A percentile compares a stretch with the other conserved stretches of the same genome.
Conservation (phyloP, 192 early-diverging fungal species). For the Spizellomyces punctatus region DNA sequence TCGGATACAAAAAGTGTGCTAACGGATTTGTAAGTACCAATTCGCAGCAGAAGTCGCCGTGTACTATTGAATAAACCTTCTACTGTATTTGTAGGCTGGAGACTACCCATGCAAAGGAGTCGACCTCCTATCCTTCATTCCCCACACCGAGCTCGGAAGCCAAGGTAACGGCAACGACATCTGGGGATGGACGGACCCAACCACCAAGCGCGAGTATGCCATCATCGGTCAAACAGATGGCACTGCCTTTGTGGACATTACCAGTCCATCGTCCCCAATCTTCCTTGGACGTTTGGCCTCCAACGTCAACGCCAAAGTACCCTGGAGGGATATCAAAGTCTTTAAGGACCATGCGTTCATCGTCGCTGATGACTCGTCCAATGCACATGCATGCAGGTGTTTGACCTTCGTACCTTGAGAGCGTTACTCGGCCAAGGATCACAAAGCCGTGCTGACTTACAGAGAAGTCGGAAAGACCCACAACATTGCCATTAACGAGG, state of each 20-base stretch:
- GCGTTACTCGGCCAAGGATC: background rate
- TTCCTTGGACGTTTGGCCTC: background rate
- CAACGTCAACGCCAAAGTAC: background rate
- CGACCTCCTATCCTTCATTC: constrained; percentile 11
- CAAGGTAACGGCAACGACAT: constrained; percentile 7
- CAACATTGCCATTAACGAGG: constrained; percentile 11
- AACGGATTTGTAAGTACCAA: background rate
- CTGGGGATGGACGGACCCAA: constrained; percentile 2
- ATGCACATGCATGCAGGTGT: constrained; percentile 3
- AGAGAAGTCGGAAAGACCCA: background rate
- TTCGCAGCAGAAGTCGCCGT: no score
- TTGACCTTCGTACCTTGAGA: background rate
- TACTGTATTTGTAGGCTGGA: background rate
- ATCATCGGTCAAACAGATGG: constrained; percentile 7
- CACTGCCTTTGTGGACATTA: constrained; percentile 8
- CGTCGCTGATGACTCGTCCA: background rate
- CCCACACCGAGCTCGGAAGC: constrained; percentile 2
- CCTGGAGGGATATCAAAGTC: constrained; percentile 9
- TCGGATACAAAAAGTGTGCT: constrained; percentile 1
- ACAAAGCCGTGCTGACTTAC: background rate
- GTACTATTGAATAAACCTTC: no score
- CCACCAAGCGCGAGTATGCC: background rate
- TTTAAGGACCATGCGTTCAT: constrained; percentile 11
- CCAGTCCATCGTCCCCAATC: background rate
- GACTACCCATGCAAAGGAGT: constrained; percentile 7